A percentile compares a stretch with the other conserved stretches of the same genome.
These are phyloP conservation scores for Phylloporus rhodoxanthus DNA, from an alignment of 768 basidiomycete genomes.

Conservation along the genomic window DNA sequence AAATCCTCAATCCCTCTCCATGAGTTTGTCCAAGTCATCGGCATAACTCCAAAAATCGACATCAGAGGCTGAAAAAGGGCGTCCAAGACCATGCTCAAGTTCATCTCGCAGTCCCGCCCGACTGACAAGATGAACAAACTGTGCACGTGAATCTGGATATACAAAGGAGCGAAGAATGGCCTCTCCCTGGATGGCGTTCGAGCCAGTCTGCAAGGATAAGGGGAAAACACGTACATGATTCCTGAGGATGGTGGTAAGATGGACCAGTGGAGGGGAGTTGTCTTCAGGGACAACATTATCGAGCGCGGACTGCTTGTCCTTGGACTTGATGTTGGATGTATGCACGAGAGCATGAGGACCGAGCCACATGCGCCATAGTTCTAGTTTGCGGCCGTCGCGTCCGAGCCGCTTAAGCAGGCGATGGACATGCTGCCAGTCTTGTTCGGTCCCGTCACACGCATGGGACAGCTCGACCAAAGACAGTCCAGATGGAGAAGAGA, in stretches of 20 bases:
- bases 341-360: conserved; percentile 29
- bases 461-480: conserved; percentile 22
- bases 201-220: conserved; percentile 2
- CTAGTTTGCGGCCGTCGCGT: conserved; percentile 68
- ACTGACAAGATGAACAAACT: conserved; percentile 52
- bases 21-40: conserved; percentile 11
- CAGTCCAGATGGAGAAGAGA: conserved; percentile 19
- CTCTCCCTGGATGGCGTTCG: conserved; percentile 39
- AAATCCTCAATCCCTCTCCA: too few relatives aligned
- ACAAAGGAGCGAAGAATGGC: conserved; percentile 55
- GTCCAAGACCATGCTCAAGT: conserved; percentile 19
- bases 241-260: conserved; percentile 48
- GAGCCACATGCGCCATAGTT: conserved; percentile 73
- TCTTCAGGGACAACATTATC: conserved; percentile 4
- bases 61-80: conserved; percentile 32
- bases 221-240: conserved; percentile 48
- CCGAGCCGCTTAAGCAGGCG: conserved; percentile 46
- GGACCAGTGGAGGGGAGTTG: conserved; percentile 32
- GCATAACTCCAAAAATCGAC: conserved; percentile 70
- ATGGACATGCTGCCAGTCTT: conserved; percentile 58
- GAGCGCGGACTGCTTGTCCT: conserved; percentile 40
- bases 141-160: conserved; percentile 70
- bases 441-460: conserved; percentile 53
- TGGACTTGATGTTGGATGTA: conserved; percentile 26
- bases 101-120: conserved; percentile 39